Conservation (phyloP, 1,284 basidiomycete species). For the Hemileia vastatrix region DNA sequence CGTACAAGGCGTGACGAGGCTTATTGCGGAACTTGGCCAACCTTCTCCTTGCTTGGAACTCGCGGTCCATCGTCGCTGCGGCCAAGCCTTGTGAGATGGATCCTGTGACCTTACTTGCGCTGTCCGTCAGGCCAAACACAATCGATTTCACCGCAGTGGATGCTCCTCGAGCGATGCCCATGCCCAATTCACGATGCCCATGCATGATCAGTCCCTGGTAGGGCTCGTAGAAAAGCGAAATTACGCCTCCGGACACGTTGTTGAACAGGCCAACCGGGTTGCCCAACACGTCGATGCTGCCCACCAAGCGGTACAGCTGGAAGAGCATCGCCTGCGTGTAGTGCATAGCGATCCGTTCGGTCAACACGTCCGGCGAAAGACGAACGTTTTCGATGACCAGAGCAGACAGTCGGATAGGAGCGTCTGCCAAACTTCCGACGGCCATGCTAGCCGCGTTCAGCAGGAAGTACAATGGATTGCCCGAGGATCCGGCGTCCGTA, state of each 20-base stretch:
- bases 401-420: constrained; percentile 85
- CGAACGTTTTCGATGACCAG: constrained; percentile 92
- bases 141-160: constrained; percentile 99
- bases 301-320: constrained; percentile 89
- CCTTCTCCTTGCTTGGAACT: constrained; percentile 81
- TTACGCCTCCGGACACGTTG: constrained; percentile 96
- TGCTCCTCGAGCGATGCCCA: constrained; percentile 89
- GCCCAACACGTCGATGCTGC: constrained; percentile 82
- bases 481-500: no score
- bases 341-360: constrained; percentile 75
- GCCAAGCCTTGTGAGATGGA: no score
- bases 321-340: constrained; percentile 88
- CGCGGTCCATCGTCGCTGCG: constrained; percentile 89
- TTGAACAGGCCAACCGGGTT: constrained; percentile 92
- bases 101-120: constrained; percentile 90
- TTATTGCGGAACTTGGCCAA: constrained; percentile 86
- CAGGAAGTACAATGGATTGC: constrained; percentile 85
- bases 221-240: constrained; percentile 97
- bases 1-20: constrained; percentile 90
- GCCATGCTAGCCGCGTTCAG: constrained; percentile 94
- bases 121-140: constrained; percentile 90
- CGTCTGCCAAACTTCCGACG: constrained; percentile 91
- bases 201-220: constrained; percentile 96
- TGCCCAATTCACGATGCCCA: constrained; percentile 89
- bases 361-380: constrained; percentile 69